Evolutionary conservation across 2,329 filamentous ascomycete species (phyloP).

Genomic region (Nemania bipapillata): DNA sequence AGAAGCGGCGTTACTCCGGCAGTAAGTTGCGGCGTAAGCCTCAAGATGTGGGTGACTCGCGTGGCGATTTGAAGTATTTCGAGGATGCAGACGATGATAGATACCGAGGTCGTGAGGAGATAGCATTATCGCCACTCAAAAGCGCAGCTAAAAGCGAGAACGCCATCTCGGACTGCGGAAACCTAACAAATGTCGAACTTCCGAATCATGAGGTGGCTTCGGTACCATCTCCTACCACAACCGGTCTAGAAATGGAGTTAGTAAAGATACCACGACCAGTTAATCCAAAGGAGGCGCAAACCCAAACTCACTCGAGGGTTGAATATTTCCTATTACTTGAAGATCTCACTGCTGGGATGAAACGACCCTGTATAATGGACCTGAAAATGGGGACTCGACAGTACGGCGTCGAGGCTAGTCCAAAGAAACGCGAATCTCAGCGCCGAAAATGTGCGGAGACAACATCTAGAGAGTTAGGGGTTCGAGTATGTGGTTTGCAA

Average conservation of each 20-base stretch:
- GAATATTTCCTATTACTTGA: slow-evolving; percentile 94
- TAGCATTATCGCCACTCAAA: slow-evolving; percentile 39
- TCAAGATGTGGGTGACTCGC: slow-evolving; percentile 73
- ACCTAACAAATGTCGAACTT: slow-evolving; percentile 2
- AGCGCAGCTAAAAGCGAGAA: slow-evolving; percentile 28
- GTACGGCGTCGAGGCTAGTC: slow-evolving; percentile 89
- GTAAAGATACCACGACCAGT: slow-evolving; percentile 68
- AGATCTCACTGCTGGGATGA: slow-evolving; percentile 96
- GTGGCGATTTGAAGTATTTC: slow-evolving; percentile 87
- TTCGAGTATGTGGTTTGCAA: slow-evolving; percentile 94
- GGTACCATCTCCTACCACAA: slow-evolving; percentile 51
- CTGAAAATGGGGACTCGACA: slow-evolving; percentile 98
- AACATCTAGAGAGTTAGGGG: slow-evolving; percentile 89
- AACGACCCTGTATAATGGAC: slow-evolving; percentile 93
- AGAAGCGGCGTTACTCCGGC: slow-evolving; percentile 83
- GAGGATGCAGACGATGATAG: slow-evolving; percentile 88
- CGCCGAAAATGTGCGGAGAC: slow-evolving; percentile 91
- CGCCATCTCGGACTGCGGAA: neutral
- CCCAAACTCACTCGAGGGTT: slow-evolving; percentile 72
- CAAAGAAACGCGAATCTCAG: slow-evolving; percentile 94
- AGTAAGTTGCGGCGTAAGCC: slow-evolving; percentile 81
- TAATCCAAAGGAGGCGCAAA: slow-evolving; percentile 81
- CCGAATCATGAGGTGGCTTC: slow-evolving; percentile 53
- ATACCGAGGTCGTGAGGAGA: slow-evolving; percentile 76
- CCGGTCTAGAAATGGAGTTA: slow-evolving; percentile 55